Conservation (phyloP, 257 asterid species). For the Orobanche coerulescens region DNA sequence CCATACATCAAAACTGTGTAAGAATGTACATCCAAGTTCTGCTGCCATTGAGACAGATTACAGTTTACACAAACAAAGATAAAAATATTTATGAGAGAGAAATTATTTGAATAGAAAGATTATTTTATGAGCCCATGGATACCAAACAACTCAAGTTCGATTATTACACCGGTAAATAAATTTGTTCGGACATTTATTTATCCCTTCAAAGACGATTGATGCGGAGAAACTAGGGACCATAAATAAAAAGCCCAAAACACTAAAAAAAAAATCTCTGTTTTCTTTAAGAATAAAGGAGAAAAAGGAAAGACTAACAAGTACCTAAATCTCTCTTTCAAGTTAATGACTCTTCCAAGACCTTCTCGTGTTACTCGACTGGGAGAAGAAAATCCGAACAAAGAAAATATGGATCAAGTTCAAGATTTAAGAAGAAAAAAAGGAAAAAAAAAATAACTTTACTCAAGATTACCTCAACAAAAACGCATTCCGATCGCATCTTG, state of each 20-base stretch:
- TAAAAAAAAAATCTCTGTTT: conserved; percentile 36
- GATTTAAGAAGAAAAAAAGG: not conserved
- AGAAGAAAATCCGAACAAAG: conserved; percentile 37
- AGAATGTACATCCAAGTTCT: no score
- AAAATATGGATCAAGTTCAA: conserved; percentile 25
- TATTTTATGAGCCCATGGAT: conserved; percentile 26
- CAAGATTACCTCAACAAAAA: conserved; percentile 43
- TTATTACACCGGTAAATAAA: conserved; percentile 33
- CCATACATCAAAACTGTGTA: no score
- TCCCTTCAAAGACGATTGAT: conserved; percentile 24
- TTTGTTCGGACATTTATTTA: conserved; percentile 35
- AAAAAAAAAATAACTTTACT: conserved; percentile 33
- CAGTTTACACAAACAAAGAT: no score
- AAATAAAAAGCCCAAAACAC: conserved; percentile 25
- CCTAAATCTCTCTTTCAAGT: conserved; percentile 43
- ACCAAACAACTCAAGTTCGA: conserved; percentile 34
- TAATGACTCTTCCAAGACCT: conserved; percentile 28
- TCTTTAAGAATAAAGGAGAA: conserved; percentile 30
- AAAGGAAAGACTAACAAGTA: conserved; percentile 35
- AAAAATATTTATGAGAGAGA: no score
- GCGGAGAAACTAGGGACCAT: conserved; percentile 34
- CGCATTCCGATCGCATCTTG: conserved; percentile 41
- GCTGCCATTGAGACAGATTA: no score
- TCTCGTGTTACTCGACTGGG: conserved; percentile 33
- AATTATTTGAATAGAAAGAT: conserved; percentile 23